Evolutionary conservation across 2,329 filamentous ascomycete genomes (phyloP).

Genomic region (Fusarium clavum): DNA sequence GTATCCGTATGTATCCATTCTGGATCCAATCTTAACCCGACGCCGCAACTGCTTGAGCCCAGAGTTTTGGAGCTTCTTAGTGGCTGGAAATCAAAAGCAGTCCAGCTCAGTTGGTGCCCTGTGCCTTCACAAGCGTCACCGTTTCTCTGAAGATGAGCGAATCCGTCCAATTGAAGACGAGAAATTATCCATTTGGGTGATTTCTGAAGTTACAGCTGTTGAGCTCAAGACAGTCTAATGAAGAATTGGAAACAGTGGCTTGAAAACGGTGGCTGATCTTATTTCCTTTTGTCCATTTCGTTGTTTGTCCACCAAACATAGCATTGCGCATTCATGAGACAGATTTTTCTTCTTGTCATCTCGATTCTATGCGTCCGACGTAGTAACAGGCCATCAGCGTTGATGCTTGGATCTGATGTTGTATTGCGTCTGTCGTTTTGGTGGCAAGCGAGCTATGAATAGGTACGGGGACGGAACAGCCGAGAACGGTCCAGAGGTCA

Average conservation of each 20-base stretch:
- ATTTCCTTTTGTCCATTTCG: background rate
- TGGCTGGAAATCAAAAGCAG: conserved; percentile 11
- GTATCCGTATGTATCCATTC: background rate
- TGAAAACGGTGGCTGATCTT: conserved; percentile 14
- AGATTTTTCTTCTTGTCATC: background rate
- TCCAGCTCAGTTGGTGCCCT: conserved; percentile 12
- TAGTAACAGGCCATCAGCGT: conserved; percentile 10
- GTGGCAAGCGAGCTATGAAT: conserved; percentile 41
- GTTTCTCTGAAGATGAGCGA: conserved; percentile 2
- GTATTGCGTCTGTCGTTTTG: conserved; percentile 21
- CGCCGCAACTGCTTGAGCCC: conserved; percentile 28
- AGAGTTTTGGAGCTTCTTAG: conserved; percentile 25
- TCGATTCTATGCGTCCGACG: conserved; percentile 10
- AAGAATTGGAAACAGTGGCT: conserved; percentile 33
- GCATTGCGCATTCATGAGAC: background rate
- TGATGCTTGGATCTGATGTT: conserved; percentile 21
- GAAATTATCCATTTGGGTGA: conserved; percentile 7
- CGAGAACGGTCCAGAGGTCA: conserved; percentile 22
- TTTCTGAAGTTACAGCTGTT: conserved; percentile 8
- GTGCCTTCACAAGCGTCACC: conserved; percentile 24
- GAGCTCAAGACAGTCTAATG: conserved; percentile 2
- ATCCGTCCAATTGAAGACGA: conserved; percentile 16
- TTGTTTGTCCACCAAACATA: background rate
- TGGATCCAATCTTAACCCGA: conserved; percentile 9
- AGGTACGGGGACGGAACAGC: conserved; percentile 24